phyloP scores from a whole-genome alignment of 768 basidiomycete genomes.

The Mycena rosella region DNA sequence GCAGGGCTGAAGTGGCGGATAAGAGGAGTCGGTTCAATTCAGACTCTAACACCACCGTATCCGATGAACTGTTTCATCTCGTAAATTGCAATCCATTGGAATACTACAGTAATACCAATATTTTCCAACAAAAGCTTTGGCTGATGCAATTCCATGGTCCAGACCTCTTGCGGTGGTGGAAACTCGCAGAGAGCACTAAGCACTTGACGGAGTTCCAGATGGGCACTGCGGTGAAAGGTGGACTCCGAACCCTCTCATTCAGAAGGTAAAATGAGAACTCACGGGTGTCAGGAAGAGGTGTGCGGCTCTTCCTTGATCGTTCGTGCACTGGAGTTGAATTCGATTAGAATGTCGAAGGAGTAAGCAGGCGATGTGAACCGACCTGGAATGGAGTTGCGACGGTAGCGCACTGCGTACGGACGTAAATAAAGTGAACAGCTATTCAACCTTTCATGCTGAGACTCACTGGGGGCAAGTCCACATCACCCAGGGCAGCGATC shows the following conservation, averaged over 20 bases:
- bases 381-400: conserved; percentile 15
- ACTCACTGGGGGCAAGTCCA: conserved; percentile 11
- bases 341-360: conserved; percentile 5
- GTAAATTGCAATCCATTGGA: conserved; percentile 1
- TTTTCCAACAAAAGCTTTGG: conserved; percentile 4
- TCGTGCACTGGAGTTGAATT: conserved; percentile 15
- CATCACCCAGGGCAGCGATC: conserved; percentile 13
- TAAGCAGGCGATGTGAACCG: conserved; percentile 7
- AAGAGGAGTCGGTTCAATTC: too few relatives aligned
- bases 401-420: conserved; percentile 15
- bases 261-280: conserved; percentile 11
- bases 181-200: conserved; percentile 9
- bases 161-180: conserved; percentile 12
- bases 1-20: too few relatives aligned
- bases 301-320: conserved; percentile 12
- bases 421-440: conserved; percentile 6
- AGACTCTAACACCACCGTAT: too few relatives aligned
- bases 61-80: not conserved
- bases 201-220: conserved; percentile 14
- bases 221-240: conserved; percentile 15
- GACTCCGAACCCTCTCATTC: conserved; percentile 4
- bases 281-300: conserved; percentile 4
- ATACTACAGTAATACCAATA: not conserved
- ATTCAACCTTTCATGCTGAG: conserved; percentile 5
- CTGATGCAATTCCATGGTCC: conserved; percentile 2